Evolutionary conservation across 2,329 filamentous ascomycete species (phyloP), one percentile per base, ranked within the genome.

Genomic region (Sphaceloma murrayae): DNA sequence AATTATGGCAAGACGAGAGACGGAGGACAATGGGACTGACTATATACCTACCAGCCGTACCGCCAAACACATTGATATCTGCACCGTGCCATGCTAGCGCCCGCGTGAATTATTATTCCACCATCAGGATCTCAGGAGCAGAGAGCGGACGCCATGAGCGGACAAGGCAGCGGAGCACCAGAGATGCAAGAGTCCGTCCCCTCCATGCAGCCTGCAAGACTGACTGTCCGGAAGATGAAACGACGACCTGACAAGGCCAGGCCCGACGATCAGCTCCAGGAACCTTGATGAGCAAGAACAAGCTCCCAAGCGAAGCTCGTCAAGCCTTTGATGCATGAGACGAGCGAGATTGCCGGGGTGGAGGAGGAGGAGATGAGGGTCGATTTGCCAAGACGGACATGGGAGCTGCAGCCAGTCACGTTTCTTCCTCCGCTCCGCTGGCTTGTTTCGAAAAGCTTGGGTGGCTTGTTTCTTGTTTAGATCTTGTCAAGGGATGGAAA

Each of bases 51-150:
- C 36, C 36, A 40, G 14, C 10, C 21, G 27, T 29, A 6, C 19
- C 21, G 6, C 36, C 36, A 29, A 16, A 7, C 7, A 22, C 16
- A 16, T 19, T 40, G 9, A 26, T 26, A 30, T 22, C 22, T 16
- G 13, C 22, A 29, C 36, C 24, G 24, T 29, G 11, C 10, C 11
- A 24, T 30, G 11, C 24, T 14, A 11, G 36, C 21, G 16, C 21
- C n/a, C 14, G 34, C 31, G 17, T 34, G 5, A 13, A 34, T 13
- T 4, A 34, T 40, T 40, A 29, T 40, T 22, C 36, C 22, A 26
- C 24, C 36, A 40, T 39, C 34, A 39, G 34, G 16, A 40, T 40
- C 30, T n/a, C 22, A 40, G 36, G 36, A 40, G 36, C 10, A 27
- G 11, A 11, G 24, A 7, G 24, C n/a, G n/a, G n/a, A n/a, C n/a